These are phyloP conservation scores for Geotrichum reessii DNA, from an alignment of 1,139 yeast genomes.

Conservation along the genomic window DNA sequence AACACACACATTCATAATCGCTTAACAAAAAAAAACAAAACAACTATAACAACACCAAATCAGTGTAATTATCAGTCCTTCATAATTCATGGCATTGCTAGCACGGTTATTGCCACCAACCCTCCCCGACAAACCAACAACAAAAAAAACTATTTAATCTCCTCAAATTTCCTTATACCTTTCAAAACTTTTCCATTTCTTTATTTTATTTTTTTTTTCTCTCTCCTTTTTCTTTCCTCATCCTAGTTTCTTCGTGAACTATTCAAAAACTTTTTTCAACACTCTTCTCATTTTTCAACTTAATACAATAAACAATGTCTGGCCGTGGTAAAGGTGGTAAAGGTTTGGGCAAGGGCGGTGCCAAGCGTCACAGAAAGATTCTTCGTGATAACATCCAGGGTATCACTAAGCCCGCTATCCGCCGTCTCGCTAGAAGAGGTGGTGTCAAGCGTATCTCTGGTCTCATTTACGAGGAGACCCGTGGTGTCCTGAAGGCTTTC, in stretches of 20 bases:
- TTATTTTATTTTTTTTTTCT: no score
- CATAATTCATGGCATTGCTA: not conserved
- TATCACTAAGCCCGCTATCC: slow-evolving; percentile 98
- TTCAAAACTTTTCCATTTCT: no score
- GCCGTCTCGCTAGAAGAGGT: slow-evolving; percentile 99
- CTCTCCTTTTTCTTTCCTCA: not conserved
- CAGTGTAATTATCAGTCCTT: not conserved
- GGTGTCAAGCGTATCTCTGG: slow-evolving; percentile 99
- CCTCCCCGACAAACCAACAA: not conserved
- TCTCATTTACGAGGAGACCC: slow-evolving; percentile 96
- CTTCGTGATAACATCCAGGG: slow-evolving; percentile 99
- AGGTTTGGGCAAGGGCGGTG: slow-evolving; percentile 99
- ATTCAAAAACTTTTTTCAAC: not conserved
- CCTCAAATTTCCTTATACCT: not conserved
- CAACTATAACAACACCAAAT: not conserved
- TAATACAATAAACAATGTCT: slow-evolving; percentile 43
- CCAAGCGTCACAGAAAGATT: slow-evolving; percentile 99
- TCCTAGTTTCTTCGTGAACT: not conserved
- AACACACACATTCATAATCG: not conserved
- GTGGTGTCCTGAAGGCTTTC: slow-evolving; percentile 94
- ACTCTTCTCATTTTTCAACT: not conserved
- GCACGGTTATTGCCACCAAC: not conserved
- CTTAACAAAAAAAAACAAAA: not conserved
- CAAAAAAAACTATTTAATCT: not conserved
- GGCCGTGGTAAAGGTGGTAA: slow-evolving; percentile 99